These are phyloP conservation scores for Fusarium devonianum DNA, from an alignment of 2,329 filamentous ascomycete genomes.

Conservation along the genomic window DNA sequence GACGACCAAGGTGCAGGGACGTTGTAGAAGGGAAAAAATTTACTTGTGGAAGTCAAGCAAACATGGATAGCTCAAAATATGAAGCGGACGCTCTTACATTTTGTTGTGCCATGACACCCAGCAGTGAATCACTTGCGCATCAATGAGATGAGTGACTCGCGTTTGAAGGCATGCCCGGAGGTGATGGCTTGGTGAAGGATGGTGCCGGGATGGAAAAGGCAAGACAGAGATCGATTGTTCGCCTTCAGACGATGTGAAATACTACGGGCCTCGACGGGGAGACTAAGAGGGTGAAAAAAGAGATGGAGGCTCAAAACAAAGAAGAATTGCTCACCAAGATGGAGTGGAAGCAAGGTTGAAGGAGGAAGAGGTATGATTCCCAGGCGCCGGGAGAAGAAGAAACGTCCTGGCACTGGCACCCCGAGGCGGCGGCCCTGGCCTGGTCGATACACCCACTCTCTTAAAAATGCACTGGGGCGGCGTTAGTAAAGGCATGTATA, in stretches of 20 bases:
- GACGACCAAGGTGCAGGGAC: slow-evolving; percentile 14
- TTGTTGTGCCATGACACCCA: slow-evolving; percentile 50
- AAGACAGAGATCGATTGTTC: slow-evolving; percentile 11
- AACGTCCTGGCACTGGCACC: slow-evolving; percentile 50
- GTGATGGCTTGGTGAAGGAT: slow-evolving; percentile 36
- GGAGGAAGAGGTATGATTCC: slow-evolving; percentile 47
- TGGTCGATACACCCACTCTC: slow-evolving; percentile 45
- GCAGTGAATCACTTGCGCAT: slow-evolving; percentile 45
- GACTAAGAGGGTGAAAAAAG: slow-evolving; percentile 8
- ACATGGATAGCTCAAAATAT: slow-evolving; percentile 26
- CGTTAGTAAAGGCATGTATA: slow-evolving; percentile 42
- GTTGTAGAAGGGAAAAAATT: slow-evolving; percentile 21
- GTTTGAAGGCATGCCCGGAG: slow-evolving; percentile 44
- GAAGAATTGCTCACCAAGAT: slow-evolving; percentile 40
- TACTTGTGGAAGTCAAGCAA: slow-evolving; percentile 24
- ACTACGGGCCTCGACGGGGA: not conserved
- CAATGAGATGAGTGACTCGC: slow-evolving; percentile 45
- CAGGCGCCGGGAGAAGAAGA: slow-evolving; percentile 49
- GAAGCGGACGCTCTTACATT: slow-evolving; percentile 43
- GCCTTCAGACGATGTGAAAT: slow-evolving; percentile 5
- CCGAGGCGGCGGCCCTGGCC: slow-evolving; percentile 48
- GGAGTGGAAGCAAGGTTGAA: slow-evolving; percentile 46
- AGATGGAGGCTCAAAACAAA: slow-evolving; percentile 36
- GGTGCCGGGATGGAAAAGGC: slow-evolving; percentile 28
- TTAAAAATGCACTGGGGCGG: slow-evolving; percentile 48